Percentiles rank a stretch among this genome's conserved stretches.
phyloP scores from a whole-genome alignment of 2,329 filamentous ascomycete genomes.

The Ceratocystis variospora region DNA sequence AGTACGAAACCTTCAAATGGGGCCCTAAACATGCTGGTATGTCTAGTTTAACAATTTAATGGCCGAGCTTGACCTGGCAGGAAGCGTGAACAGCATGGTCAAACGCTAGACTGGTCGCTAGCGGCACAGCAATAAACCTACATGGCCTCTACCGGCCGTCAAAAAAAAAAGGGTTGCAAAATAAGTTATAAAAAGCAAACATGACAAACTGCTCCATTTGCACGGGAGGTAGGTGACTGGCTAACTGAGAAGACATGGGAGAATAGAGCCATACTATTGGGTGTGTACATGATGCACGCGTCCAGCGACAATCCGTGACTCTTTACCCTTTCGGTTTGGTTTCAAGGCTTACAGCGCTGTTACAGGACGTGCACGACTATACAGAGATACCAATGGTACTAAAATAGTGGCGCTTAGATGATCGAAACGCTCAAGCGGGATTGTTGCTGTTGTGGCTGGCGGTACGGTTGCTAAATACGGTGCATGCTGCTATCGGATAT shows the following conservation, averaged over 20 bases:
- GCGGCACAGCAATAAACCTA: background rate
- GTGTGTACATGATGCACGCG: background rate
- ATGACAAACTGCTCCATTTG: background rate
- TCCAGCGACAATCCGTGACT: background rate
- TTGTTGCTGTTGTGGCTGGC: background rate
- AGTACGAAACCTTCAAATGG: background rate
- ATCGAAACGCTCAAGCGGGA: background rate
- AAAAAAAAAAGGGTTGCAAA: background rate
- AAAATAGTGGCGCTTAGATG: background rate
- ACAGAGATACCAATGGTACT: background rate
- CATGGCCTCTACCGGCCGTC: background rate
- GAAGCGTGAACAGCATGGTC: background rate
- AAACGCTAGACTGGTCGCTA: constrained; percentile 1
- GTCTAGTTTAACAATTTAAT: too few relatives aligned
- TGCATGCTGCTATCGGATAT: background rate
- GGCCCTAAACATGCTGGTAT: background rate
- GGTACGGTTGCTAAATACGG: background rate
- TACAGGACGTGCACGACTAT: background rate
- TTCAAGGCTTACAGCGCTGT: background rate
- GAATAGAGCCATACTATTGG: background rate
- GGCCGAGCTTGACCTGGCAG: background rate
- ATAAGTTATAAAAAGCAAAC: background rate
- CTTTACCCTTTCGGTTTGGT: background rate
- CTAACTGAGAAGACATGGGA: background rate
- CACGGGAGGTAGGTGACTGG: background rate